A percentile compares a stretch with the other conserved stretches of the same genome.
These are phyloP conservation scores for Tricholoma sp. DNA, from an alignment of 768 basidiomycete genomes.

Conservation along the genomic window DNA sequence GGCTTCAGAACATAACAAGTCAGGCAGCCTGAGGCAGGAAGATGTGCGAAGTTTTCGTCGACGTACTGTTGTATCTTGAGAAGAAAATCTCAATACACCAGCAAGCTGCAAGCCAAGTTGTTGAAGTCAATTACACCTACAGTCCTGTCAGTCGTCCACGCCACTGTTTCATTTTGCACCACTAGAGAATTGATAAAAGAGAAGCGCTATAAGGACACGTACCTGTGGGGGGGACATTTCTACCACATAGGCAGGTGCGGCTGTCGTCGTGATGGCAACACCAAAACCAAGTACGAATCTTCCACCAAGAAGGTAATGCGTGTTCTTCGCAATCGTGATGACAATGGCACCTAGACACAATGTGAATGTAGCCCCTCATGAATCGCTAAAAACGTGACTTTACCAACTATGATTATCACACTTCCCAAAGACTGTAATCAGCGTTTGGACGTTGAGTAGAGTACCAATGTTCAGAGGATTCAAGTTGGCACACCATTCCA, in stretches of 20 bases:
- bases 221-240: conserved; percentile 59
- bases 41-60: conserved; percentile 9
- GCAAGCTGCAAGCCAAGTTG: background rate
- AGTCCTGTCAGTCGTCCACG: conserved; percentile 46
- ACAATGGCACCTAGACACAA: conserved; percentile 36
- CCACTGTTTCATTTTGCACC: conserved; percentile 26
- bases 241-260: conserved; percentile 47
- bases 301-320: conserved; percentile 45
- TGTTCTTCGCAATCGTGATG: conserved; percentile 38
- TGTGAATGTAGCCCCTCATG: background rate
- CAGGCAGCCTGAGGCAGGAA: too few species aligned
- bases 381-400: background rate
- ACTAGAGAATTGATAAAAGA: background rate
- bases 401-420: conserved; percentile 34
- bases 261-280: conserved; percentile 41
- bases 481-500: conserved; percentile 37
- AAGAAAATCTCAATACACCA: background rate
- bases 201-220: background rate
- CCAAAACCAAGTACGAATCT: conserved; percentile 51
- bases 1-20: conserved; percentile 18
- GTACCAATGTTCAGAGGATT: background rate
- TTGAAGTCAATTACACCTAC: conserved; percentile 26
- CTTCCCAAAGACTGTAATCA: conserved; percentile 31
- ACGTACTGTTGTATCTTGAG: conserved; percentile 30
- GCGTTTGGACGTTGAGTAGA: background rate